phyloP scores from a whole-genome alignment of 106 monocot species.

The Ottelia alismoides region DNA sequence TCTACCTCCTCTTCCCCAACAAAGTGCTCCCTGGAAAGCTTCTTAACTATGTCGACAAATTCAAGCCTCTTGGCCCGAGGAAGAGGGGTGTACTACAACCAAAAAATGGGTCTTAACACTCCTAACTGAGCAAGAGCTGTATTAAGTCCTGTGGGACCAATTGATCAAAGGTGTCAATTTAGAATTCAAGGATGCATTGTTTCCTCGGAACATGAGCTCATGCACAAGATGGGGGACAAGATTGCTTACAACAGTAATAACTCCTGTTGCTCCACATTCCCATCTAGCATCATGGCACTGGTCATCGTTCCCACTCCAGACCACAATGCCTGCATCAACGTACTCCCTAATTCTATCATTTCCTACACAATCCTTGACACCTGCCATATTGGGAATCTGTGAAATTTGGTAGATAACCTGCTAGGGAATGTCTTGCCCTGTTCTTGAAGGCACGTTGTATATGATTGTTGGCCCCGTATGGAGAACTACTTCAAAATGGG shows the following conservation, averaged over 20 bases:
- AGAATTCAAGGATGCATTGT: conserved; percentile 34
- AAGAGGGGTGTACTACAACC: conserved; percentile 75
- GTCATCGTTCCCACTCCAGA: conserved; percentile 81
- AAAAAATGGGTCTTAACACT: conserved; percentile 56
- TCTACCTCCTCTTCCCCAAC: conserved; percentile 52
- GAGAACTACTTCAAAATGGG: conserved; percentile 65
- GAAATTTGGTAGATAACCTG: conserved; percentile 34
- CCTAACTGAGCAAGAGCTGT: conserved; percentile 83
- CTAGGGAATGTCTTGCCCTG: conserved; percentile 80
- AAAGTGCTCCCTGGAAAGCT: conserved; percentile 71
- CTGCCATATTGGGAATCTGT: conserved; percentile 47
- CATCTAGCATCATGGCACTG: conserved; percentile 84
- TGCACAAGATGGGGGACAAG: conserved; percentile 67
- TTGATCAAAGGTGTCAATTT: conserved; percentile 59
- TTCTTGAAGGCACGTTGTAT: conserved; percentile 80
- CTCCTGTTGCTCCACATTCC: conserved; percentile 64
- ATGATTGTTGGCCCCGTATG: conserved; percentile 87
- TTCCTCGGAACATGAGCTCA: conserved; percentile 64
- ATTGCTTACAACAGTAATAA: conserved; percentile 84
- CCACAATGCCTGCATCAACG: conserved; percentile 34
- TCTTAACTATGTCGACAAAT: conserved; percentile 67
- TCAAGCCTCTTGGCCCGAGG: conserved; percentile 44
- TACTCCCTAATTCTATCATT: conserved; percentile 56
- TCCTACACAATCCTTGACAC: conserved; percentile 83
- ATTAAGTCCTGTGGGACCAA: conserved; percentile 75